These are phyloP conservation scores for Microbotryomycetes sp. DNA, from an alignment of 1,284 basidiomycete genomes.

Conservation along the genomic window DNA sequence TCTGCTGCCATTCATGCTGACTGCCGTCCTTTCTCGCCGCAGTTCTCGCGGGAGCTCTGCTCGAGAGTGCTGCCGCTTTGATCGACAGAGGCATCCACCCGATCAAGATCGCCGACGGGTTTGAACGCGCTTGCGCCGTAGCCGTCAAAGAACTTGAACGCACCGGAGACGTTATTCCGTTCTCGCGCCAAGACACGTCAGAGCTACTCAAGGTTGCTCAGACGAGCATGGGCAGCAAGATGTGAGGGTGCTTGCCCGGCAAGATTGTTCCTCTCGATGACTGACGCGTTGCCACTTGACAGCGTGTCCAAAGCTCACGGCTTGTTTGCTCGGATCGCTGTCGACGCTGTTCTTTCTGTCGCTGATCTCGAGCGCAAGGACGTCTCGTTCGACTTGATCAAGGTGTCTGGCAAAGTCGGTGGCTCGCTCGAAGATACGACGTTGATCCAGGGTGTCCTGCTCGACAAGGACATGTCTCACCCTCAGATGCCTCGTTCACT, in stretches of 20 bases:
- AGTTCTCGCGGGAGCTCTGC: slow-evolving; percentile 93
- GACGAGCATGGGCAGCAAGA: slow-evolving; percentile 95
- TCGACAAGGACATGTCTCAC: slow-evolving; percentile 99
- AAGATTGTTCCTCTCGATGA: no score
- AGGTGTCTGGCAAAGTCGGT: slow-evolving; percentile 97
- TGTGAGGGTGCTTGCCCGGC: slow-evolving; percentile 55
- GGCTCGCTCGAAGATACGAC: slow-evolving; percentile 90
- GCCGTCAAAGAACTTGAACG: slow-evolving; percentile 84
- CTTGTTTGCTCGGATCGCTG: slow-evolving; percentile 95
- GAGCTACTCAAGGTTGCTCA: slow-evolving; percentile 91
- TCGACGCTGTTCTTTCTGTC: slow-evolving; percentile 90
- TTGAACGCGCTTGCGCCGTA: slow-evolving; percentile 84
- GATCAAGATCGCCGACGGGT: slow-evolving; percentile 96
- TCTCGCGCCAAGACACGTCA: slow-evolving; percentile 69
- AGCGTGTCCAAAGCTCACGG: slow-evolving; percentile 94
- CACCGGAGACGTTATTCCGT: slow-evolving; percentile 86
- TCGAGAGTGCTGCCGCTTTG: slow-evolving; percentile 76
- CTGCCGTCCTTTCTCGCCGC: not conserved
- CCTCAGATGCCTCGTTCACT: slow-evolving; percentile 92
- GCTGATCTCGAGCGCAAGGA: slow-evolving; percentile 91
- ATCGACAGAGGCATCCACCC: slow-evolving; percentile 96
- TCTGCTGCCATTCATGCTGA: not conserved
- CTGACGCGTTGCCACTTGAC: slow-evolving; percentile 7
- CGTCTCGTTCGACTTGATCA: slow-evolving; percentile 97
- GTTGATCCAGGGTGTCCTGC: slow-evolving; percentile 88